phyloP scores from a whole-genome alignment of 305 asterid genomes.

The Fraxinus sp. region DNA sequence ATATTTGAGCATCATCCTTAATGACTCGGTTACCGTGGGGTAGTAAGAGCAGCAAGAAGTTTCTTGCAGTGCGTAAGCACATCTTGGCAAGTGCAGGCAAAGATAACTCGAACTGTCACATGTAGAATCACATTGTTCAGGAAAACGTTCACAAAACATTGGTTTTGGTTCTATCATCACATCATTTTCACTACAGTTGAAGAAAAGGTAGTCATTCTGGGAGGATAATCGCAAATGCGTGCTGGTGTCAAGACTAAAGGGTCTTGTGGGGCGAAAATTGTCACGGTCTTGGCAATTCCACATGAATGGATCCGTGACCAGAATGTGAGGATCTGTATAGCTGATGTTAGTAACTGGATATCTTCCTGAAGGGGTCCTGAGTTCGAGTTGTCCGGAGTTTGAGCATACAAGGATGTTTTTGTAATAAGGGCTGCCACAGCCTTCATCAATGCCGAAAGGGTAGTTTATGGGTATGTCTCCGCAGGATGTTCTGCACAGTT shows the following conservation, averaged over 20 bases:
- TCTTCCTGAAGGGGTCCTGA: slow-evolving; percentile 79
- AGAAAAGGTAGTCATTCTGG: slow-evolving; percentile 80
- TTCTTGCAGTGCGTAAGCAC: slow-evolving; percentile 43
- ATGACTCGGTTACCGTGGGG: slow-evolving; percentile 76
- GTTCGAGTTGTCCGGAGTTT: slow-evolving; percentile 43
- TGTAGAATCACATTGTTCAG: slow-evolving; percentile 85
- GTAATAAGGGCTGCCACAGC: slow-evolving; percentile 85
- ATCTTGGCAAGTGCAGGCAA: slow-evolving; percentile 73
- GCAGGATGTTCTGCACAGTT: slow-evolving; percentile 62
- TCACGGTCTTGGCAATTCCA: slow-evolving; percentile 72
- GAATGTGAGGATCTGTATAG: slow-evolving; percentile 78
- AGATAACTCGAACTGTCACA: slow-evolving; percentile 84
- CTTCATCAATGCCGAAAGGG: slow-evolving; percentile 88
- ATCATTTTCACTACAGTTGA: slow-evolving; percentile 67
- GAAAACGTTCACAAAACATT: slow-evolving; percentile 68
- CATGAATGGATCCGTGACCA: slow-evolving; percentile 67
- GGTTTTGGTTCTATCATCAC: slow-evolving; percentile 77
- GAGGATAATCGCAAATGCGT: slow-evolving; percentile 61
- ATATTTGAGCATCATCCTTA: slow-evolving; percentile 77
- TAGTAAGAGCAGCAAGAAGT: slow-evolving; percentile 80
- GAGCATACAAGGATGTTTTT: slow-evolving; percentile 63
- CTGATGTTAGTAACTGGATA: slow-evolving; percentile 58
- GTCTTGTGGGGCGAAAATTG: slow-evolving; percentile 59
- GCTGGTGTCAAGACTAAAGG: slow-evolving; percentile 86
- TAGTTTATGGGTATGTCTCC: slow-evolving; percentile 66